These are phyloP conservation scores for Calonectria fujianensis DNA, from an alignment of 2,329 filamentous ascomycete genomes.

Conservation along the genomic window DNA sequence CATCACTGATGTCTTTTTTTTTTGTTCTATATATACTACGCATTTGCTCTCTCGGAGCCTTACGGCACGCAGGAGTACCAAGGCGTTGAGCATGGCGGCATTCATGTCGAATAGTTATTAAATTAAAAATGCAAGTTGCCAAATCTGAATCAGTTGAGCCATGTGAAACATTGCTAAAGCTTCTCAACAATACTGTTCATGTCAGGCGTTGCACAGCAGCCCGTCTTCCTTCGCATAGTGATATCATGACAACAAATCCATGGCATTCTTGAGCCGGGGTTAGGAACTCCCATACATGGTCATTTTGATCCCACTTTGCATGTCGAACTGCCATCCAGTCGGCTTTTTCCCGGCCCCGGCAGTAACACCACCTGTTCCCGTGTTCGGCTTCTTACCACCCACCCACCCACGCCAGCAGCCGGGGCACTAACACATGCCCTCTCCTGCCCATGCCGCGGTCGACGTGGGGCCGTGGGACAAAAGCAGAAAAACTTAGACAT, in stretches of 20 bases:
- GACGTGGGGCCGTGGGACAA: constrained; percentile 30
- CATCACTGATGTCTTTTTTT: constrained; percentile 47
- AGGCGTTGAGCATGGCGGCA: constrained; percentile 48
- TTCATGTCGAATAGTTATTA: constrained; percentile 45
- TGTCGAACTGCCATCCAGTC: constrained; percentile 36
- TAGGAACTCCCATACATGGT: constrained; percentile 16
- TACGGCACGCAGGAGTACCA: constrained; percentile 52
- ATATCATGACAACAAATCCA: not conserved
- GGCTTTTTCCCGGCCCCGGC: constrained; percentile 48
- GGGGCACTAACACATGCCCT: constrained; percentile 20
- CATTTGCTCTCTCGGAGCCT: constrained; percentile 47
- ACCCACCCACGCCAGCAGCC: constrained; percentile 22
- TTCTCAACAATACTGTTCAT: not conserved
- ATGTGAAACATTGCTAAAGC: not conserved
- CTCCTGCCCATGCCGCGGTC: constrained; percentile 26
- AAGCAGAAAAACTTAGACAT: not conserved
- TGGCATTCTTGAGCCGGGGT: not conserved
- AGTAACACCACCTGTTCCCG: constrained; percentile 21
- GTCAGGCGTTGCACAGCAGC: not conserved
- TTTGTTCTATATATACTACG: constrained; percentile 49
- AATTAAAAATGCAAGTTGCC: constrained; percentile 47
- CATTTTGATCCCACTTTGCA: constrained; percentile 23
- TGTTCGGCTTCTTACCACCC: constrained; percentile 32
- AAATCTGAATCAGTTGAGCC: constrained; percentile 28
- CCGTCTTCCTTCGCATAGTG: not conserved